Base-by-base conservation (phyloP, 1,284 basidiomycete genomes). In the Ceratobasidium sp. region DNA sequence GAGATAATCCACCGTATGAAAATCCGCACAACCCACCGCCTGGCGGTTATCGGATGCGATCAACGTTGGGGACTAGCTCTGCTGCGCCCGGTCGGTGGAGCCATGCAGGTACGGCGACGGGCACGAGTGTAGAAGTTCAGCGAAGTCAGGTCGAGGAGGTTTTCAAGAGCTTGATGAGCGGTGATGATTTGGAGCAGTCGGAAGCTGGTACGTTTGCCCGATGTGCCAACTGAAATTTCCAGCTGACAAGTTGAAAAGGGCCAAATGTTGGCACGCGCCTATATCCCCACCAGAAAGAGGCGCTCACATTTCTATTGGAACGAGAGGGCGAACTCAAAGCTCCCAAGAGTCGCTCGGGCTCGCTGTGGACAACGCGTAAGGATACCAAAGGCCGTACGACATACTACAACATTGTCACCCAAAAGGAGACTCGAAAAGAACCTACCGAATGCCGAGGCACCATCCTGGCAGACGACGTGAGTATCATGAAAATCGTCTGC, bases 241-340 rank as follows among this genome's bases (percentile, higher is more conserved):
- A 61, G 77, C 72, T 79, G 72, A 76, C 55, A 73, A 23, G 1
- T 77, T 75, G 72, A 78, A 30, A 32, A 95, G 93, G 85, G 55
- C 81, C 87, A n/a, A 89, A 94, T 78, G 89, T 99, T 74, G 90
- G 89, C 41, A 97, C 97, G n/a, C 85, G 82, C 53, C 84, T 99
- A 8, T 98, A 98, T 80, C 93, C 96, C 18, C 97, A 99, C 83
- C 97, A 99, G 83, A 97, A 97, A 83, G 97, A 97, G 81, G 97
- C 96, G 26, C 85, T 99, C 26, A 95, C 96, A 0, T 99, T 99
- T 81, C 83, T 99, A 59, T 85, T 98, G n/a, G 94, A 97, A 77
- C 88, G 96, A 46, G 97, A 99, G 81, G 86, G 88, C 60, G 92
- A 94, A 79, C 85, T 85, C 72, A 79, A 80, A 28, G 83, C 84